Evolutionary conservation across 345 rosid genomes (phyloP).

Genomic region (Syzygium aromaticum): DNA sequence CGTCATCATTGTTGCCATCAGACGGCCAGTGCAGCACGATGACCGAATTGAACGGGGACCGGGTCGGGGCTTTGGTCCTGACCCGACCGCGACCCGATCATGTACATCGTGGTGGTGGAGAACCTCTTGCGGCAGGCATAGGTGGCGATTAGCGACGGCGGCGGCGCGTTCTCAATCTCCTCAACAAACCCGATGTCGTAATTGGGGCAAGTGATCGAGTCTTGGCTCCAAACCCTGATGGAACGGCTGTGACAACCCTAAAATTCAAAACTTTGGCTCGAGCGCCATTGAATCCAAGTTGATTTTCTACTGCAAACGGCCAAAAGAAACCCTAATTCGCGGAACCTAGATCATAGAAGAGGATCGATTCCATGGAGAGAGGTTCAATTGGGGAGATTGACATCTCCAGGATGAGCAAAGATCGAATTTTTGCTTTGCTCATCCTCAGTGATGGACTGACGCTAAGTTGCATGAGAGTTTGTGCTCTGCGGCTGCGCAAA

Average conservation of each 20-base stretch:
- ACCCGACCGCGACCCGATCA: slow-evolving; percentile 19
- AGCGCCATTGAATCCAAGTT: background rate
- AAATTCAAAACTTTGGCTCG: background rate
- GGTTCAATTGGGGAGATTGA: background rate
- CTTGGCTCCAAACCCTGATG: slow-evolving; percentile 40
- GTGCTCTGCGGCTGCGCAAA: too few species aligned
- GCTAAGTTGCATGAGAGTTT: too few species aligned
- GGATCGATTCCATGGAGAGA: background rate
- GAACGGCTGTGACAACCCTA: slow-evolving; percentile 26
- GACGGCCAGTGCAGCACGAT: slow-evolving; percentile 62
- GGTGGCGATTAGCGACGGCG: slow-evolving; percentile 11
- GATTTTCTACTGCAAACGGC: background rate
- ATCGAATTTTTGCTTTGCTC: background rate
- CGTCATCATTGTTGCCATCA: slow-evolving; percentile 11
- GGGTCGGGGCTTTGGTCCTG: background rate
- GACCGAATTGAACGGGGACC: slow-evolving; percentile 54
- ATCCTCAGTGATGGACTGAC: too few species aligned
- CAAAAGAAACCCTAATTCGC: background rate
- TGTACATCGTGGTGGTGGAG: slow-evolving; percentile 31
- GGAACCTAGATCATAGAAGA: background rate
- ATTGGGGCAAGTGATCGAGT: slow-evolving; percentile 52
- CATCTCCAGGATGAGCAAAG: background rate
- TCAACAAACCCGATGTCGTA: slow-evolving; percentile 79
- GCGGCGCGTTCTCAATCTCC: slow-evolving; percentile 38
- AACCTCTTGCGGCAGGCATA: slow-evolving; percentile 17